Evolutionary conservation across 805 yeast species (phyloP), one percentile per base, ranked within the genome.

Genomic region (Myxozyma lipomycoides): DNA sequence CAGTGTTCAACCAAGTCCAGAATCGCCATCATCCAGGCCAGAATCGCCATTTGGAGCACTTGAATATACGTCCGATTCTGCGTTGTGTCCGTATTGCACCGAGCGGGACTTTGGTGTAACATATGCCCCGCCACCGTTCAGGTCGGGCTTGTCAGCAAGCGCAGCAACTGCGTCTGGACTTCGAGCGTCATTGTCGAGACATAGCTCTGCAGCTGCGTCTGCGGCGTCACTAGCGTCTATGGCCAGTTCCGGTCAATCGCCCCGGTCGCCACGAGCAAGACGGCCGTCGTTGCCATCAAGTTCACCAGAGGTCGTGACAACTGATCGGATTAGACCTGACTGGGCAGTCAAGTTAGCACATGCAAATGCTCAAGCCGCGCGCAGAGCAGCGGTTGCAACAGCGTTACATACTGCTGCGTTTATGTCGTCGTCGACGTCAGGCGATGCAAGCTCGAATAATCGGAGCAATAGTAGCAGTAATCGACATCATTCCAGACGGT

Each of bases 61-160:
- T 26, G 67, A 68, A 34, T 75, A 91, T 48, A 82, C 85, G 1
- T 83, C 95, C 12, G 97, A 90, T 64, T 85, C 91, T 1, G 91
- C 96, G 2, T 77, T 78, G 58, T 91, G 98, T 66, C 98, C 98
- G 0, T 91, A 85, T 65, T 91, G 98, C 71, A 95, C 95, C 1
- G 82, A 83, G 70, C 75, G 86, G 3, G 81, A 85, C 61, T 88
- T 90, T 67, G 95, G 96, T 5, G 83, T 91, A 9, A 81, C 84
- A 0, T 91, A 86, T 66, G 75, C 77, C n/a, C 83, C 91, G 1
- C 84, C 78, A 3, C 86, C 93, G 46, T 81, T 67, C 58, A 67
- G 70, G 44, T 58, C 70, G 58, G 73, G 73, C 25, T 52, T 70
- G 19, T 30, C 34, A 5, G 25, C 53, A 25, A 43, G 45, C 15